Percentiles rank a stretch among this genome's conserved stretches.
These are phyloP conservation scores for Zygnema circumcarinatum DNA, from an alignment of 139 green algal species.

Conservation along the genomic window DNA sequence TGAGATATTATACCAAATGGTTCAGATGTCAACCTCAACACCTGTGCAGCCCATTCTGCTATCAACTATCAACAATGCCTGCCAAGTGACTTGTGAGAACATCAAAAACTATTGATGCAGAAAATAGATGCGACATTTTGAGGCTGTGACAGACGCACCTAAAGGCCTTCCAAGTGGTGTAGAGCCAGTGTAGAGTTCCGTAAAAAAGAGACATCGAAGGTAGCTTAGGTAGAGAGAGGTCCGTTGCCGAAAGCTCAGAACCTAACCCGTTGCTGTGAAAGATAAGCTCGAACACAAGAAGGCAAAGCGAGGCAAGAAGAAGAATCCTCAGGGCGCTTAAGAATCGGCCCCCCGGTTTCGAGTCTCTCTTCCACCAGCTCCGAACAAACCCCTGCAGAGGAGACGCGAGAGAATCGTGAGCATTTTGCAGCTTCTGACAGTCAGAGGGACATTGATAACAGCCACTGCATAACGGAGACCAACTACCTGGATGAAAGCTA, in stretches of 20 bases:
- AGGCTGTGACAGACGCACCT: constrained; percentile 10
- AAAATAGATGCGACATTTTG: no score
- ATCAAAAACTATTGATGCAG: no score
- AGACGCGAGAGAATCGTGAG: no score
- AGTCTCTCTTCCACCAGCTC: background rate
- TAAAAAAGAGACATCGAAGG: background rate
- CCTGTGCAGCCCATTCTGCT: background rate
- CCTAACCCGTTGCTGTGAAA: background rate
- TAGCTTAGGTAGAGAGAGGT: background rate
- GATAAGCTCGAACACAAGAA: background rate
- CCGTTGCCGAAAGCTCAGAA: background rate
- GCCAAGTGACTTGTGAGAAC: no score
- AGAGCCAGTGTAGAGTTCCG: background rate
- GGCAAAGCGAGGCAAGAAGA: background rate
- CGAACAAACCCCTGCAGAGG: constrained; percentile 18
- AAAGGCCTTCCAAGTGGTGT: background rate
- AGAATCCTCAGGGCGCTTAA: background rate
- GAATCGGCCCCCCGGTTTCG: background rate
- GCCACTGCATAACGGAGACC: no score
- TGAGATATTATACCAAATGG: background rate
- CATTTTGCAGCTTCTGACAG: no score
- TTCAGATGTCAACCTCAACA: background rate
- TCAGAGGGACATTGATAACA: no score
- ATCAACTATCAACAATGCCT: background rate
- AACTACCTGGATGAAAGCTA: no score